Conservation (phyloP, 1,284 basidiomycete species). For the Papiliotrema flavescens region DNA sequence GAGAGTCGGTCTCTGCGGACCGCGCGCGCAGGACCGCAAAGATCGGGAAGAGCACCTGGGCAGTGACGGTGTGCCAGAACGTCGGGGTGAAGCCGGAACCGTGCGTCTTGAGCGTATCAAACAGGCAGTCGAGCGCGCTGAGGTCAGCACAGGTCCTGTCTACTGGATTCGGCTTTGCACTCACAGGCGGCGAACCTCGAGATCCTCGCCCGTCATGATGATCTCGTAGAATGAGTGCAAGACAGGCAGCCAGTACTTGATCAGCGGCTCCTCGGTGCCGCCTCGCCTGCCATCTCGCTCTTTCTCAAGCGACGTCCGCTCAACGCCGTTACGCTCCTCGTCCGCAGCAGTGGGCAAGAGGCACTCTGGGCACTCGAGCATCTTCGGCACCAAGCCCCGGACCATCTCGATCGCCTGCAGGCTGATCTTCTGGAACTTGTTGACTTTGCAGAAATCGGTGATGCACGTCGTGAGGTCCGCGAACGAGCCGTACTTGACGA, state of each 20-base stretch:
- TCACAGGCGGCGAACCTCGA: conserved; percentile 92
- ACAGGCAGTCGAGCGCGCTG: conserved; percentile 92
- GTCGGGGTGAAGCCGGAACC: conserved; percentile 81
- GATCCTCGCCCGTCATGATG: conserved; percentile 99
- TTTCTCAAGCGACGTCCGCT: neutral
- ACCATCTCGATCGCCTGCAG: conserved; percentile 96
- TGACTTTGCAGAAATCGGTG: conserved; percentile 98
- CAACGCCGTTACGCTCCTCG: conserved; percentile 4
- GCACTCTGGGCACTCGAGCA: conserved; percentile 82
- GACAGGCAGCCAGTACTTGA: conserved; percentile 95
- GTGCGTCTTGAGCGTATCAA: conserved; percentile 87
- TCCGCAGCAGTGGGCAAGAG: conserved; percentile 51
- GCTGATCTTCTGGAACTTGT: conserved; percentile 97
- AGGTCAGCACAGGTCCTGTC: neutral
- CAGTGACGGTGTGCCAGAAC: conserved; percentile 98
- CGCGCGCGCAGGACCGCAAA: conserved; percentile 75
- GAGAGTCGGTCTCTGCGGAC: neutral
- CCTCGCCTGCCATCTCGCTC: conserved; percentile 19
- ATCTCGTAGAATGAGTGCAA: conserved; percentile 98
- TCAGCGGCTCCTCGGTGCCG: conserved; percentile 72
- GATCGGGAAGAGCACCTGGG: conserved; percentile 96
- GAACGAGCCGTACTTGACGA: conserved; percentile 90
- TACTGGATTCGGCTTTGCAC: conserved; percentile 41
- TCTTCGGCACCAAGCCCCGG: conserved; percentile 82
- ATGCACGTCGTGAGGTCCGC: conserved; percentile 95